phyloP scores from a whole-genome alignment of 2,329 filamentous ascomycete genomes.

The Beauveria varroae region DNA sequence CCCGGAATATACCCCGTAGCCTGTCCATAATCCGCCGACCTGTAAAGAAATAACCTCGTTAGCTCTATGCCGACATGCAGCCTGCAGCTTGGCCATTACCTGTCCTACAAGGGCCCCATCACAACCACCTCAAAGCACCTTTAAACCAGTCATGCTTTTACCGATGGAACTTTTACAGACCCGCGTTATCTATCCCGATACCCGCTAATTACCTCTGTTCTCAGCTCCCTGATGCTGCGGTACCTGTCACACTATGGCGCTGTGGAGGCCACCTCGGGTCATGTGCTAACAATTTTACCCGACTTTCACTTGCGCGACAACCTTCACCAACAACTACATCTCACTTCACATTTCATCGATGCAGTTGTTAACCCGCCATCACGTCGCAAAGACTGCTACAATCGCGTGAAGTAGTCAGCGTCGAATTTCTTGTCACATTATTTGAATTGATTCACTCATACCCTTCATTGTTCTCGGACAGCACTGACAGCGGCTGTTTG shows the following conservation, averaged over 20 bases:
- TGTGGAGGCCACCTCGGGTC: neutral
- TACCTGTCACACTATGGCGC: neutral
- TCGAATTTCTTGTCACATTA: too few species aligned
- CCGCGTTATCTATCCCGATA: too few species aligned
- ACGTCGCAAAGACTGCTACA: neutral
- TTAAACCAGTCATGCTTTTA: too few species aligned
- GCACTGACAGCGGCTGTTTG: neutral
- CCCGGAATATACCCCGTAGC: too few species aligned
- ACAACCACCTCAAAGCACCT: too few species aligned
- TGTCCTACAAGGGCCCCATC: too few species aligned
- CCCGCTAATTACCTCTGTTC: neutral
- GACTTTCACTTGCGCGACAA: neutral
- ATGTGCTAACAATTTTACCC: conserved; percentile 9
- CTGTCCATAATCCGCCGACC: too few species aligned
- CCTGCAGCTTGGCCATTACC: too few species aligned
- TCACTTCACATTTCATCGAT: neutral
- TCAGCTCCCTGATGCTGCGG: neutral
- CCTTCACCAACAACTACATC: neutral
- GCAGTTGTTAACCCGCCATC: neutral
- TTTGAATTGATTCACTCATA: neutral
- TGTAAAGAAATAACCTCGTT: too few species aligned
- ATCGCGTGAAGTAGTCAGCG: neutral
- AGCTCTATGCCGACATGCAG: too few species aligned
- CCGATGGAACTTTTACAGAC: too few species aligned
- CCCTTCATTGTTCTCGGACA: neutral